phyloP scores from a whole-genome alignment of 176 grass and related monocot species.

The Zoysia japonica region DNA sequence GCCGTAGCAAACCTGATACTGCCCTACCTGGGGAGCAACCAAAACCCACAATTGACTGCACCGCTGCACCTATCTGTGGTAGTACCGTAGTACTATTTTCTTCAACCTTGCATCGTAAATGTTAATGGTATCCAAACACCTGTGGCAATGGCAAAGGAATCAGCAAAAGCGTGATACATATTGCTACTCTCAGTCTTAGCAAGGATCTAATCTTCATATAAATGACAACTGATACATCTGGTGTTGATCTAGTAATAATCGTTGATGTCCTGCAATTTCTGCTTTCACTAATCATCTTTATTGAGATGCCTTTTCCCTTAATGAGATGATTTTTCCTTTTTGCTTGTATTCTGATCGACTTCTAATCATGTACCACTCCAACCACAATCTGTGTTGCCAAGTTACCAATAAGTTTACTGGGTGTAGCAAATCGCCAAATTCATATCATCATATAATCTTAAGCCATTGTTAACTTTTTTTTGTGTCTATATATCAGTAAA shows the following conservation, averaged over 20 bases:
- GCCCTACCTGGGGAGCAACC: too few species aligned
- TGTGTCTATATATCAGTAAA: neutral
- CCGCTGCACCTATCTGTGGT: too few species aligned
- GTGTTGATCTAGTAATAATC: neutral
- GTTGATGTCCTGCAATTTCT: neutral
- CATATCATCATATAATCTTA: neutral
- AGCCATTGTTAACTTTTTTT: neutral
- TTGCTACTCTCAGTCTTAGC: neutral
- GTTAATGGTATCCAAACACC: too few species aligned
- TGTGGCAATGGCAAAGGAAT: too few species aligned
- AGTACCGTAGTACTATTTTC: too few species aligned
- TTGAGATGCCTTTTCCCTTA: neutral
- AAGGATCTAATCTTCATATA: neutral
- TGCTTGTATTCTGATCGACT: neutral
- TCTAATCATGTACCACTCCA: neutral
- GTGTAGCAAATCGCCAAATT: too few species aligned
- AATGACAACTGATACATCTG: neutral
- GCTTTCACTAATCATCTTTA: neutral
- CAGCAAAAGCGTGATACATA: neutral
- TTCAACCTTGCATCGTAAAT: too few species aligned
- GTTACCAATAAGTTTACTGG: neutral
- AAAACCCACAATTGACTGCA: too few species aligned
- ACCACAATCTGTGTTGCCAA: constrained; percentile 15
- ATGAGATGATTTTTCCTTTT: neutral
- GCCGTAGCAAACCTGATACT: too few species aligned